A percentile compares a stretch with the other conserved stretches of the same genome.
These are phyloP conservation scores for Eucalyptus erythrocorys DNA, from an alignment of 345 rosid genomes.

Conservation along the genomic window DNA sequence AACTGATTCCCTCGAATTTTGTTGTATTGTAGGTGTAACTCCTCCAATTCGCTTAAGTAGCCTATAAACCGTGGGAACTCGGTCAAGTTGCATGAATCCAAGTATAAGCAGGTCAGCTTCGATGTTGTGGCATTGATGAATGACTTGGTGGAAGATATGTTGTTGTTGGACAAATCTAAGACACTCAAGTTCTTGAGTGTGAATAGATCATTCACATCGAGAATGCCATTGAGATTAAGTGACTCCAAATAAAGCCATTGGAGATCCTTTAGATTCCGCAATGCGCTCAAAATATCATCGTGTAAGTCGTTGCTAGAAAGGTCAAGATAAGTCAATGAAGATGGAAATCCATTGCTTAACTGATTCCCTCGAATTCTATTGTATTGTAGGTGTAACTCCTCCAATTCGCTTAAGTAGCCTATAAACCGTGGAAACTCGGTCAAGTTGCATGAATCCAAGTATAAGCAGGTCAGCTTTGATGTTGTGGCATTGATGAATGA, in stretches of 20 bases:
- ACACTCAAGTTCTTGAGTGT: rapidly evolving
- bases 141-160: not conserved
- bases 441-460: too few species aligned
- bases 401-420: too few species aligned
- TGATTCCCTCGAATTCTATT: too few species aligned
- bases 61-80: not conserved
- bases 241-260: rapidly evolving
- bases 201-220: not conserved
- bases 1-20: too few species aligned
- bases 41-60: rapidly evolving
- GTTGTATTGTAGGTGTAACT: rapidly evolving
- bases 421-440: too few species aligned
- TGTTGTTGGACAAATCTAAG: rapidly evolving
- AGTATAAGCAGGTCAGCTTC: rapidly evolving
- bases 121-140: rapidly evolving
- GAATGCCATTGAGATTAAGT: not conserved
- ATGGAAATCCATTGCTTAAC: too few species aligned
- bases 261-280: not conserved
- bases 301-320: rapidly evolving
- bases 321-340: rapidly evolving
- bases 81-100: not conserved
- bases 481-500: too few species aligned
- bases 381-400: too few species aligned
- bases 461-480: too few species aligned
- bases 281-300: rapidly evolving